A percentile compares a stretch with the other conserved stretches of the same genome.
Evolutionary conservation across 1,284 basidiomycete genomes (phyloP).

Genomic region (Taiwanofungus camphoratus): DNA sequence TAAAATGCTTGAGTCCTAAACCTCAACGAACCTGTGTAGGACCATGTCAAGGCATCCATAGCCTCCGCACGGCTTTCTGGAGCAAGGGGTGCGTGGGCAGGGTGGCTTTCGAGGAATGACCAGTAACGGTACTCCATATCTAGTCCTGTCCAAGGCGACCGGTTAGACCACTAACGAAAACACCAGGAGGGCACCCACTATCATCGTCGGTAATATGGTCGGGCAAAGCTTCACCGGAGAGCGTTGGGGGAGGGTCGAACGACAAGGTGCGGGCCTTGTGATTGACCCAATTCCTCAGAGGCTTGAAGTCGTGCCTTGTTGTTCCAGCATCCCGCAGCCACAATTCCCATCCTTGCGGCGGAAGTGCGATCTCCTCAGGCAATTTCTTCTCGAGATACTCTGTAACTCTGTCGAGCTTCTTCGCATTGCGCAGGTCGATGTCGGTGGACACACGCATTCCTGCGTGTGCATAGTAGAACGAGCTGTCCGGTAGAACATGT

Average conservation of each 20-base stretch:
- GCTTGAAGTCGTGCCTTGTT: slow-evolving; percentile 29
- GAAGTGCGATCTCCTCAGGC: slow-evolving; percentile 22
- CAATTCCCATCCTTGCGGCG: slow-evolving; percentile 45
- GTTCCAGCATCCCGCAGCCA: slow-evolving; percentile 41
- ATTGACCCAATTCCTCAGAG: slow-evolving; percentile 55
- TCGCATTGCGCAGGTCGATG: slow-evolving; percentile 49
- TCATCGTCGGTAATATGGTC: slow-evolving; percentile 36
- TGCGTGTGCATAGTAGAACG: slow-evolving; percentile 60
- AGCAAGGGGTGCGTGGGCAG: slow-evolving; percentile 55
- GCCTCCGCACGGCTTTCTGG: slow-evolving; percentile 54
- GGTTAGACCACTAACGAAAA: slow-evolving; percentile 12
- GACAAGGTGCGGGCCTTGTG: slow-evolving; percentile 51
- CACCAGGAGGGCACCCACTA: slow-evolving; percentile 37
- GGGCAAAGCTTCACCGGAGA: slow-evolving; percentile 14
- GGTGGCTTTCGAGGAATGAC: slow-evolving; percentile 69
- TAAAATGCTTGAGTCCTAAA: not conserved
- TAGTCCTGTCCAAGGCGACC: slow-evolving; percentile 36
- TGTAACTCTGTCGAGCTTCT: slow-evolving; percentile 44
- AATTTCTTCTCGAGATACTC: slow-evolving; percentile 40
- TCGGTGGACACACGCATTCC: slow-evolving; percentile 57
- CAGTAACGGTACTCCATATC: slow-evolving; percentile 73
- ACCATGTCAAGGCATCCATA: slow-evolving; percentile 67
- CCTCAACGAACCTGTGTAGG: slow-evolving; percentile 52
- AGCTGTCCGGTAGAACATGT: slow-evolving; percentile 61
- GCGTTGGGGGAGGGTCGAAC: slow-evolving; percentile 34